phyloP scores from a whole-genome alignment of 2,329 filamentous ascomycete genomes.

The Calonectria pauciramosa region DNA sequence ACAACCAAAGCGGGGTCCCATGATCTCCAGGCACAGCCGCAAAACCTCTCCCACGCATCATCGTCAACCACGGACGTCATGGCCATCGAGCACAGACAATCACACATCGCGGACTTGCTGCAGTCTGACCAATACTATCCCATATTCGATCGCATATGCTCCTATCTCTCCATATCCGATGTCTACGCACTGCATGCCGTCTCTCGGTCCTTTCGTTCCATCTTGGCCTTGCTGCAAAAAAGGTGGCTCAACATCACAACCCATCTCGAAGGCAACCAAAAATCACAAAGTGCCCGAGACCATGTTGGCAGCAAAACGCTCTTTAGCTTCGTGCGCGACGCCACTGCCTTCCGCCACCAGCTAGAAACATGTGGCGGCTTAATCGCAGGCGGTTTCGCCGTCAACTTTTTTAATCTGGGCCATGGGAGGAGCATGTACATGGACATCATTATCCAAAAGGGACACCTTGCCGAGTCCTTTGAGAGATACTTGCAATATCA shows the following conservation, averaged over 20 bases:
- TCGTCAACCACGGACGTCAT: neutral
- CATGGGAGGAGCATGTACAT: neutral
- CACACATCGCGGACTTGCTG: neutral
- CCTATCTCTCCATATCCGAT: neutral
- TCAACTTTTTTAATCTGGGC: slow-evolving; percentile 1
- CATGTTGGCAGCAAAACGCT: neutral
- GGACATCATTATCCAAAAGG: neutral
- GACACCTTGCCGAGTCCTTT: neutral
- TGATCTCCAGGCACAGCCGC: neutral
- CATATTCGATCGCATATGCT: neutral
- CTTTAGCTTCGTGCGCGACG: neutral
- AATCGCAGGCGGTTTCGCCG: neutral
- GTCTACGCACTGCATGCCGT: neutral
- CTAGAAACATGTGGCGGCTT: neutral
- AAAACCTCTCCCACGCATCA: neutral
- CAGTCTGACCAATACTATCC: slow-evolving; percentile 1
- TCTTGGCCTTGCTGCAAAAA: neutral
- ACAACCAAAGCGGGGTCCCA: neutral
- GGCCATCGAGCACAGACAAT: neutral
- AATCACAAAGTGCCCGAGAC: neutral
- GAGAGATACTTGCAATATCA: neutral
- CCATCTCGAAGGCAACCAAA: neutral
- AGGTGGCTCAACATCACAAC: slow-evolving; percentile 4
- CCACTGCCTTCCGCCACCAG: neutral
- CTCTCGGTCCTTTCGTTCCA: neutral